Evolutionary conservation across 2,329 filamentous ascomycete species (phyloP), one percentile per base, ranked within the genome.

Genomic region (Trichoderma koningiopsis): DNA sequence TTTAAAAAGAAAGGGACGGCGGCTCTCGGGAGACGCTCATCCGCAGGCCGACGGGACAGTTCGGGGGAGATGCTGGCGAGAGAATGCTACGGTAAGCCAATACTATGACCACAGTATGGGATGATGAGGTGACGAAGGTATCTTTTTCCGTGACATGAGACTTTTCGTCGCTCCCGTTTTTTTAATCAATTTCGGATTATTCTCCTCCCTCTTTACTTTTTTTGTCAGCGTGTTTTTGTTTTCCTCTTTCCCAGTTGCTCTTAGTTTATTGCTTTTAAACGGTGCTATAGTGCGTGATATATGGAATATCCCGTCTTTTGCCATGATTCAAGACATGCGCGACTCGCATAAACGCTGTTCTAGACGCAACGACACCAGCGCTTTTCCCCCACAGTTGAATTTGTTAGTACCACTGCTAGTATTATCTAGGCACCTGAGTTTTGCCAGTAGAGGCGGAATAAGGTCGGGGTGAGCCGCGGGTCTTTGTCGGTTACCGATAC

Each of bases 11-110:
- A n/a, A 7, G 19, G 19, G 8, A 29, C 19, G 6, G 6, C 22
- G 2, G 7, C n/a, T 8, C 16, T 66, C 62, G 62, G 62, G 4
- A 19, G 53, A 19, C n/a, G n/a, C 62, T 66, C 53, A 22, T 66
- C 62, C 62, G 55, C 55, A 58, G 33, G 31, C 55, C 55, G 31
- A 58, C 14, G 10, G 31, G 31, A 40, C 29, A 49, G 16, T 43
- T 64, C 61, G 61, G 61, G 49, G 29, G 24, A 64, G 61, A 29
- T 43, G 6, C 13, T 22, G 29, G 61, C 61, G 61, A 64, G 61
- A 43, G 19, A 24, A 55, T 31, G 49, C 47, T 56, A 6, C 19
- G 35, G 13, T 43, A n/a, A 43, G 40, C 7, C 27, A 6, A 2
- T 5, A 35, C 33, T 35, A 11, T 13, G 33, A n/a, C 8, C 5